Percentiles rank a stretch among this genome's conserved stretches.
These are phyloP conservation scores for Aspergillus quadricinctus DNA, from an alignment of 2,329 filamentous ascomycete species.

Conservation along the genomic window DNA sequence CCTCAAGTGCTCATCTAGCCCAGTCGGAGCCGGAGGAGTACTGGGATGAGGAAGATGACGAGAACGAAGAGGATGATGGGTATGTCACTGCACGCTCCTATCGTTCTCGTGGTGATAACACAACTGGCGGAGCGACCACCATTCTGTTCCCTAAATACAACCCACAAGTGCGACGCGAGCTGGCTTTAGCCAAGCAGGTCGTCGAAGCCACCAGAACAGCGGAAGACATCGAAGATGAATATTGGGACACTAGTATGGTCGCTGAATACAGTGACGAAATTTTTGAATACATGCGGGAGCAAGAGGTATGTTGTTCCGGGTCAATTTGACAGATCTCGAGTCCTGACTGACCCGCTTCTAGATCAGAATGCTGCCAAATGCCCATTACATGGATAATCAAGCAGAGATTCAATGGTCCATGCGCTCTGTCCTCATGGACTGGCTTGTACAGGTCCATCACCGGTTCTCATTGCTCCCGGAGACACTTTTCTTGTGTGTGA, in stretches of 20 bases:
- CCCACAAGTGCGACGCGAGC: slow-evolving; percentile 64
- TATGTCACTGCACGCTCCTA: slow-evolving; percentile 75
- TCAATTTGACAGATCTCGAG: background rate
- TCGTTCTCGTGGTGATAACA: slow-evolving; percentile 70
- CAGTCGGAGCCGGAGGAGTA: slow-evolving; percentile 62
- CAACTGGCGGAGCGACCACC: slow-evolving; percentile 59
- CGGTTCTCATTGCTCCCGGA: slow-evolving; percentile 89
- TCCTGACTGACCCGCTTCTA: slow-evolving; percentile 34
- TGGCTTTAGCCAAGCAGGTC: slow-evolving; percentile 62
- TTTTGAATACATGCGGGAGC: slow-evolving; percentile 81
- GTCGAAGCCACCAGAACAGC: slow-evolving; percentile 62
- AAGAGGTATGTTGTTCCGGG: slow-evolving; percentile 62
- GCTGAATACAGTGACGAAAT: slow-evolving; percentile 96
- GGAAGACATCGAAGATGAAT: slow-evolving; percentile 82
- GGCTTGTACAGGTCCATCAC: slow-evolving; percentile 92
- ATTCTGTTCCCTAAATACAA: slow-evolving; percentile 71
- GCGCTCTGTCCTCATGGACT: slow-evolving; percentile 95
- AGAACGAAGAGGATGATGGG: slow-evolving; percentile 66
- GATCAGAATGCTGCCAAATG: slow-evolving; percentile 77
- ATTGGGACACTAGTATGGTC: slow-evolving; percentile 95
- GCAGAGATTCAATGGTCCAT: slow-evolving; percentile 99
- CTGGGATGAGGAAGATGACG: slow-evolving; percentile 73
- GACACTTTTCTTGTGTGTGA: slow-evolving; percentile 90
- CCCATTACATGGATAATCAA: slow-evolving; percentile 95
- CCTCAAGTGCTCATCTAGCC: slow-evolving; percentile 11